Conservation (phyloP, 371 early-diverging fungal genomes). For the Mortierella sp. region DNA sequence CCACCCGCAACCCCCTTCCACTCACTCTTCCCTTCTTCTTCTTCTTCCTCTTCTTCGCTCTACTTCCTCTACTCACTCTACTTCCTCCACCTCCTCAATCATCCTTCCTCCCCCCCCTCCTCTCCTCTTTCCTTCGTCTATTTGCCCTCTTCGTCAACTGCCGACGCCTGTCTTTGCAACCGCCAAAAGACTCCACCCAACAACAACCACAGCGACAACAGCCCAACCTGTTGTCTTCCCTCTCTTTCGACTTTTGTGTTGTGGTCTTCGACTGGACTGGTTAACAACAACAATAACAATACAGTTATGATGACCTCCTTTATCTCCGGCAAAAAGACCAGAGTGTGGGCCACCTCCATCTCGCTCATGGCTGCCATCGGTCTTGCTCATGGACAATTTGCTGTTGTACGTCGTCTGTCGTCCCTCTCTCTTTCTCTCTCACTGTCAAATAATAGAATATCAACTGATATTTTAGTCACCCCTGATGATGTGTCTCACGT, state of each 20-base stretch:
- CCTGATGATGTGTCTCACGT: background rate
- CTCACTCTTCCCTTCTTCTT: background rate
- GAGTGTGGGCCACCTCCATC: conserved; percentile 17
- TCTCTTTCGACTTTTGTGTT: background rate
- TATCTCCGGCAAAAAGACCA: background rate
- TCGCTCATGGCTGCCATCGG: conserved; percentile 32
- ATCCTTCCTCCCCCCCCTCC: background rate
- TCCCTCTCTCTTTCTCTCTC: background rate
- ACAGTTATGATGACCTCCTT: background rate
- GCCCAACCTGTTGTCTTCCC: background rate
- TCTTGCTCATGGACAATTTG: conserved; percentile 32
- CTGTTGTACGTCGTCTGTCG: background rate
- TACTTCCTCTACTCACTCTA: background rate
- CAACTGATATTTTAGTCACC: background rate
- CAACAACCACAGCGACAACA: background rate
- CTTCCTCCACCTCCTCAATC: background rate
- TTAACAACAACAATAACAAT: background rate
- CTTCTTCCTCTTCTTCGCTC: background rate
- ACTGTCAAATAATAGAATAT: background rate
- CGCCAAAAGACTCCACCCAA: background rate
- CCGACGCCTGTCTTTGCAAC: background rate
- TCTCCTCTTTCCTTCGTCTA: background rate
- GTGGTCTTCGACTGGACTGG: background rate
- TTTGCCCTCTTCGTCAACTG: background rate
- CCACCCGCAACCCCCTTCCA: conserved; percentile 12